Conservation (phyloP, 495 filamentous ascomycete species). For the Margaritispora aquatica region DNA sequence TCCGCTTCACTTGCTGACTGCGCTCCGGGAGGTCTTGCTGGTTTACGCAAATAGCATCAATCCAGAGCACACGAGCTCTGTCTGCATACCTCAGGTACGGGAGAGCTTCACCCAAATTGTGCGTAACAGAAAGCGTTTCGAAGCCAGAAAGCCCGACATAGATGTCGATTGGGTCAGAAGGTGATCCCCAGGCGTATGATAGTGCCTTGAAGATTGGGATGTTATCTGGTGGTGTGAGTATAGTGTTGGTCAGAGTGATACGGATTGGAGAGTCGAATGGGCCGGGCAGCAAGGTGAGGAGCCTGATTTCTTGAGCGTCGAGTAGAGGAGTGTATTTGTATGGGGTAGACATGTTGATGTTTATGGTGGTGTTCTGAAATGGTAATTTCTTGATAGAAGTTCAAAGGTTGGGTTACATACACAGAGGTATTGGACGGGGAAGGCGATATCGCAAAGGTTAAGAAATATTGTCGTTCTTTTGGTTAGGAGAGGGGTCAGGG, state of each 20-base stretch:
- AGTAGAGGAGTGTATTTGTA: constrained; percentile 5
- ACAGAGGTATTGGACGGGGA: too few relatives aligned
- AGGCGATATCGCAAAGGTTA: too few relatives aligned
- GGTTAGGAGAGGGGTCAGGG: too few relatives aligned
- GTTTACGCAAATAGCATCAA: constrained; percentile 32
- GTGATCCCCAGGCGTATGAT: constrained; percentile 20
- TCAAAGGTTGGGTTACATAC: too few relatives aligned
- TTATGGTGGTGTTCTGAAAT: too few relatives aligned
- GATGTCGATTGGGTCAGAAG: constrained; percentile 1
- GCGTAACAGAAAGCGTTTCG: constrained; percentile 8
- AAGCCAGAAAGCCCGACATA: not conserved
- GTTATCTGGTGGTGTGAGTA: not conserved
- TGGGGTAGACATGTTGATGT: not conserved
- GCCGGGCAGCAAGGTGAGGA: constrained; percentile 5
- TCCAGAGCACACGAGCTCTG: constrained; percentile 23
- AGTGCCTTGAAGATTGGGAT: constrained; percentile 14
- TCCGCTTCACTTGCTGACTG: constrained; percentile 26
- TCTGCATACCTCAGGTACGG: constrained; percentile 21
- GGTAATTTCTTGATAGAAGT: too few relatives aligned
- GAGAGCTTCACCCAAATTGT: constrained; percentile 24
- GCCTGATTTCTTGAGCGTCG: constrained; percentile 7
- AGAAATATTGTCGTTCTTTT: too few relatives aligned
- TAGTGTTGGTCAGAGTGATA: not conserved
- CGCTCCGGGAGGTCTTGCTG: constrained; percentile 28
- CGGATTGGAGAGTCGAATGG: not conserved